phyloP scores from a whole-genome alignment of 1,284 basidiomycete genomes.

The Earliella scabrosa region DNA sequence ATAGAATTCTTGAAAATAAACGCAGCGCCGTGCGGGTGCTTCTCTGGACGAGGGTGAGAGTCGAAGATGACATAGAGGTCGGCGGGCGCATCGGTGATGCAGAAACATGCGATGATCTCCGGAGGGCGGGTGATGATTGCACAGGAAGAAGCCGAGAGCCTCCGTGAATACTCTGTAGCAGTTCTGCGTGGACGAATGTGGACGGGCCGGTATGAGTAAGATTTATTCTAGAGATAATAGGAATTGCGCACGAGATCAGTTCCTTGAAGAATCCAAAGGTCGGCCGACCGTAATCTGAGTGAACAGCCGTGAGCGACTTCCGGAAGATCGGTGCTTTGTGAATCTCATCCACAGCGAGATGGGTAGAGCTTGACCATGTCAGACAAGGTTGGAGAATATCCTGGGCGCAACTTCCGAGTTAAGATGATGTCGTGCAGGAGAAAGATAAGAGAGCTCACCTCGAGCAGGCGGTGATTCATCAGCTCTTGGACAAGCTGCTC shows the following conservation, averaged over 20 bases:
- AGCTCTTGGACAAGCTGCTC: constrained; percentile 11
- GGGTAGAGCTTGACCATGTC: constrained; percentile 52
- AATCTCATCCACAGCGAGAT: constrained; percentile 59
- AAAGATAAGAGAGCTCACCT: constrained; percentile 2
- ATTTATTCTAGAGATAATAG: too few relatives aligned
- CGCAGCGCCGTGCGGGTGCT: constrained; percentile 60
- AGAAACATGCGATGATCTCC: constrained; percentile 64
- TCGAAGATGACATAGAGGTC: constrained; percentile 63
- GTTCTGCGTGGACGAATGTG: too few relatives aligned
- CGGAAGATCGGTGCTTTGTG: constrained; percentile 38
- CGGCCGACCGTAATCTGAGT: constrained; percentile 45
- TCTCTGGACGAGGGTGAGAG: constrained; percentile 58
- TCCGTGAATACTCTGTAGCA: constrained; percentile 33
- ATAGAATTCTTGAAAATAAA: constrained; percentile 53
- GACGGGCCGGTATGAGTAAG: constrained; percentile 43
- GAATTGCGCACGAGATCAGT: constrained; percentile 47
- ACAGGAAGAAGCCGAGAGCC: constrained; percentile 42
- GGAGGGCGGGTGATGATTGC: constrained; percentile 68
- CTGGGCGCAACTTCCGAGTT: constrained; percentile 9
- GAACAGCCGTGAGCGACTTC: constrained; percentile 41
- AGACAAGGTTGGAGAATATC: constrained; percentile 28
- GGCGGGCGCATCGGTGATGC: constrained; percentile 39
- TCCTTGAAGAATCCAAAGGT: constrained; percentile 43
- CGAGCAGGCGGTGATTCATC: constrained; percentile 12
- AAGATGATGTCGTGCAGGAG: neutral